A percentile compares a stretch with the other conserved stretches of the same genome.
Evolutionary conservation across 2,329 filamentous ascomycete species (phyloP).

Genomic region (Cladosporium austrohemisphaericum): DNA sequence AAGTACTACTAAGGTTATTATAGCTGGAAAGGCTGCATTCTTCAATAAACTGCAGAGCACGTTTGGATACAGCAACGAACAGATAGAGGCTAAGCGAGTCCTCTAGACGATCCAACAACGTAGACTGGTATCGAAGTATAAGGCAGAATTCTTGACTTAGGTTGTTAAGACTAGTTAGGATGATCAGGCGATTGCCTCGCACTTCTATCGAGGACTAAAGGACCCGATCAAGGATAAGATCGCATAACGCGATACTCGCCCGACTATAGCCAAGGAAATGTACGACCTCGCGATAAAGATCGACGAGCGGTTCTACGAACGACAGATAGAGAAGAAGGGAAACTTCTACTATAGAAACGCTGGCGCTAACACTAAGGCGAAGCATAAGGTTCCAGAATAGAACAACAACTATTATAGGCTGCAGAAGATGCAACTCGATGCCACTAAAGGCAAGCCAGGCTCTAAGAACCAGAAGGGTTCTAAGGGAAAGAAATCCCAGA

Average conservation of each 20-base stretch:
- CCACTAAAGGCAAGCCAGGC: neutral
- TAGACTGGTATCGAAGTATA: neutral
- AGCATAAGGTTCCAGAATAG: neutral
- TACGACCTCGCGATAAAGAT: neutral
- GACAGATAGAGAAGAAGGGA: neutral
- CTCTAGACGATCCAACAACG: neutral
- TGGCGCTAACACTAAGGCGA: neutral
- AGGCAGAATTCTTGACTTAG: neutral
- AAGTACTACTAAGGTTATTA: neutral
- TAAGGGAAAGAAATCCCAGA: neutral
- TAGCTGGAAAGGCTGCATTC: neutral
- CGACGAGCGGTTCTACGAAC: neutral
- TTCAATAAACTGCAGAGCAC: neutral
- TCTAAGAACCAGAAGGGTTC: neutral
- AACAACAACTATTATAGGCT: neutral
- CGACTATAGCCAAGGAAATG: neutral
- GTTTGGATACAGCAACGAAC: neutral
- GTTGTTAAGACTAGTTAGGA: conserved; percentile 3
- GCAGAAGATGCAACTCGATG: neutral
- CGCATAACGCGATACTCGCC: neutral
- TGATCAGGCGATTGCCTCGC: neutral
- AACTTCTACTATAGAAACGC: neutral
- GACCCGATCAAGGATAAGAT: neutral
- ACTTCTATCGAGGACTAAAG: neutral
- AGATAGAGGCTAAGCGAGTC: neutral